Evolutionary conservation across 2,329 filamentous ascomycete genomes (phyloP).

Genomic region (Aaosphaeria arxii): DNA sequence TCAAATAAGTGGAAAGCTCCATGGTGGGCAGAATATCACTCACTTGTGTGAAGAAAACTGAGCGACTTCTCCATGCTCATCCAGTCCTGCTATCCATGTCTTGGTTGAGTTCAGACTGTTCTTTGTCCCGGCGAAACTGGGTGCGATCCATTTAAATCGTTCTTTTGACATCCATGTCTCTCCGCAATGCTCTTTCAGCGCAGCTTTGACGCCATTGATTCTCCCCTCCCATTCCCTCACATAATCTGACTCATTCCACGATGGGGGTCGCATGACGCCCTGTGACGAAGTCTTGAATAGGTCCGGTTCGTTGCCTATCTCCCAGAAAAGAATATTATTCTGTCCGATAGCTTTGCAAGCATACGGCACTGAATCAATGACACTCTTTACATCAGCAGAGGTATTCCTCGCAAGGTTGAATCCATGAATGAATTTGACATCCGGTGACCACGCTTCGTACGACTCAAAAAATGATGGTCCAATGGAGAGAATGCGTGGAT

Average conservation of each 20-base stretch:
- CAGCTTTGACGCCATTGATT: constrained; percentile 47
- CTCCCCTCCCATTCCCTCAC: constrained; percentile 59
- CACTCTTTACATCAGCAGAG: constrained; percentile 49
- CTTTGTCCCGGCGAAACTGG: constrained; percentile 54
- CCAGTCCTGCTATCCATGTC: constrained; percentile 55
- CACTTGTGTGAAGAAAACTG: constrained; percentile 61
- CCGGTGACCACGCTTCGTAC: constrained; percentile 53
- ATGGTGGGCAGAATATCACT: constrained; percentile 10
- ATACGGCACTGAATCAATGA: constrained; percentile 54
- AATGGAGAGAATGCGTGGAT: constrained; percentile 59
- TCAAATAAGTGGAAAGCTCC: too few species aligned
- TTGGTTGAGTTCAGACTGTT: constrained; percentile 52
- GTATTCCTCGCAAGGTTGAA: constrained; percentile 59
- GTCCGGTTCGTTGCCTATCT: constrained; percentile 65
- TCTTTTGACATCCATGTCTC: constrained; percentile 45
- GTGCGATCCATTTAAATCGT: constrained; percentile 54
- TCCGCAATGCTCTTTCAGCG: constrained; percentile 47
- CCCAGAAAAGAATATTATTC: constrained; percentile 56
- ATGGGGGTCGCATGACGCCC: constrained; percentile 49
- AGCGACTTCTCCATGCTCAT: constrained; percentile 49
- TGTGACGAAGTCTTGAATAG: constrained; percentile 54
- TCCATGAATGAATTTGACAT: constrained; percentile 58
- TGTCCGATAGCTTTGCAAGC: constrained; percentile 56
- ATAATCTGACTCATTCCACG: constrained; percentile 56
- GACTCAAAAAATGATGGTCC: constrained; percentile 63